phyloP scores from a whole-genome alignment of 768 basidiomycete species.

The Panaeolus papilionaceus region DNA sequence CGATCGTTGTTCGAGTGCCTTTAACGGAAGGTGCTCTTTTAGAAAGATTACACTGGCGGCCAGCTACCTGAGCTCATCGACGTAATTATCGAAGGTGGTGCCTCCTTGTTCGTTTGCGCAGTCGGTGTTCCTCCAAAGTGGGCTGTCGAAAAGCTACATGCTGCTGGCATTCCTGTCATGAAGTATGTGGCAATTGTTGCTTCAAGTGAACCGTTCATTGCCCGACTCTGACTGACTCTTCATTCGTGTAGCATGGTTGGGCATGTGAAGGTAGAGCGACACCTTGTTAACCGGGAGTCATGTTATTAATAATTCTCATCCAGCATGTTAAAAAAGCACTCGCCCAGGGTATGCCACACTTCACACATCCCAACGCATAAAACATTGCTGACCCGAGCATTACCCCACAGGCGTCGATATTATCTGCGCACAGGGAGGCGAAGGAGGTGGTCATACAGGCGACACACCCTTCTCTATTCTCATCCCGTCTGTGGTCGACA shows the following conservation, averaged over 20 bases:
- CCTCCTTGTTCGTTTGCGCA: constrained; percentile 82
- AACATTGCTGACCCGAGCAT: neutral
- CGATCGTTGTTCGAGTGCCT: neutral
- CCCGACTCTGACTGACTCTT: constrained; percentile 16
- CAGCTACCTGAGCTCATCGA: constrained; percentile 80
- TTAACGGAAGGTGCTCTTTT: neutral
- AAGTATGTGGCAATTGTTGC: constrained; percentile 57
- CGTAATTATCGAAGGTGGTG: constrained; percentile 76
- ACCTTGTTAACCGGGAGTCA: constrained; percentile 12
- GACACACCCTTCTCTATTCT: constrained; percentile 83
- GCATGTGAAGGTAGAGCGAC: constrained; percentile 69
- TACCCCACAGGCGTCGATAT: constrained; percentile 74
- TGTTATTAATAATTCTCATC: constrained; percentile 15
- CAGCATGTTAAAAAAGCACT: constrained; percentile 80
- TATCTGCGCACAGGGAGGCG: constrained; percentile 88
- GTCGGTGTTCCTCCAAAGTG: constrained; percentile 86
- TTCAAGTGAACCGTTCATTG: neutral
- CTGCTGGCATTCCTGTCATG: constrained; percentile 82
- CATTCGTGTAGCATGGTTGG: constrained; percentile 70
- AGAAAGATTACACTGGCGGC: constrained; percentile 80
- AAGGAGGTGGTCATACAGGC: constrained; percentile 91
- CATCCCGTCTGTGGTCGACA: constrained; percentile 82
- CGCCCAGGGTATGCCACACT: constrained; percentile 57
- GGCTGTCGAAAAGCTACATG: constrained; percentile 82
- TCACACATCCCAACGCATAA: neutral